Evolutionary conservation across 2,329 filamentous ascomycete genomes (phyloP), one percentile per base, ranked within the genome.

Genomic region (Huntiella decipiens): DNA sequence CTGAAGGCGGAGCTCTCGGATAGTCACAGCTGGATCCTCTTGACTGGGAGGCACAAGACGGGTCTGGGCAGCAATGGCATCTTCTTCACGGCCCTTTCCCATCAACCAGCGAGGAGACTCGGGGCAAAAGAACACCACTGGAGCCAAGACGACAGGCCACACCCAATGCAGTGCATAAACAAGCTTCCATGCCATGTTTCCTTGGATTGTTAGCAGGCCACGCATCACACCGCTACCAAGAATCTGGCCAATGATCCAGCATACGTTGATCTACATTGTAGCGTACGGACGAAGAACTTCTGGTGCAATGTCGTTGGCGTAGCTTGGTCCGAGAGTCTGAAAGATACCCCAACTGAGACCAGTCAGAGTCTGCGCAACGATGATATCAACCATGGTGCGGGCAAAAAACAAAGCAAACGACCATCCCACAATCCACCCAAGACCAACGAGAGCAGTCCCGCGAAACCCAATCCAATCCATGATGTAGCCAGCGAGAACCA

Each of bases 61-160:
- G 4, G 48, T 46, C 6, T 54, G 56, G 4, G 56, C 54, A 3
- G 51, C 46, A 4, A 52, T 51, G 4, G 57, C 55, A 15, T 58
- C 56, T 1, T 50, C 47, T 38, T 53, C 52, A 32, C 54, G 57
- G 5, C 61, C 61, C 28, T 64, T 58, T 16, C 66, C 61, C 4
- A 66, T 59, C 7, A 64, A 58, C 61, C 63, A 68, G 57, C 65
- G 68, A 2, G 66, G 66, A 1, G 62, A 65, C 42, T 59, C 56
- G 13, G 56, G 57, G 4, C 53, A 61, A 32, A 66, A 60, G 6
- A 56, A 36, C 1, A 63, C 52, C 2, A 54, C 56, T 1, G 61
- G 47, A 3, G 66, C 48, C 3, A 68, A 56, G 7, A 60, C 56
- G 0, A 61, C 53, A 1, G 63, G 62, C 59, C 62, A 68, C 1